Percentiles rank a stretch among this genome's conserved stretches.
phyloP scores from a whole-genome alignment of 148 eudicot genomes.

The Heliamphora exappendiculata region DNA sequence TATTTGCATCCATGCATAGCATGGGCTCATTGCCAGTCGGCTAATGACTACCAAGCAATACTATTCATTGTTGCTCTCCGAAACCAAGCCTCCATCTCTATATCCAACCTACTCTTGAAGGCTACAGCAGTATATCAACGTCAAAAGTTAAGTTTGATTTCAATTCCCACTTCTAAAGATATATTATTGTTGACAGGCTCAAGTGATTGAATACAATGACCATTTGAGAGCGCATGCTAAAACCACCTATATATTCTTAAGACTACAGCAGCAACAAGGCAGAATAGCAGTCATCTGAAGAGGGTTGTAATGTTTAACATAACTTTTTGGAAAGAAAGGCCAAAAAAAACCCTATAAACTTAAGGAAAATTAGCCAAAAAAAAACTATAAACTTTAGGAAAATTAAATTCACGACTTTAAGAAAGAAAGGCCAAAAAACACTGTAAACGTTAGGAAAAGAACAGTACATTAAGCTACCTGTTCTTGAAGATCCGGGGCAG shows the following conservation, averaged over 20 bases:
- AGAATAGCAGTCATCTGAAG: conserved; percentile 7
- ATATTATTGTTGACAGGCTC: no score
- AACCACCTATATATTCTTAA: not conserved
- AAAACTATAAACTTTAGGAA: not conserved
- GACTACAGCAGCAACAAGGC: not conserved
- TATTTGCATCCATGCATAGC: no score
- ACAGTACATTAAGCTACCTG: conserved; percentile 49
- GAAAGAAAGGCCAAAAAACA: conserved; percentile 1
- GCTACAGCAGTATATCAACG: not conserved
- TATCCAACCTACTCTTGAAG: not conserved
- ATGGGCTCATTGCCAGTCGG: no score
- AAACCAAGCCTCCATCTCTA: not conserved
- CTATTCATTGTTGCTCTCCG: not conserved
- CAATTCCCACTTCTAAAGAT: no score
- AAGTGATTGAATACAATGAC: not conserved
- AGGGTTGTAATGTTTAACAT: not conserved
- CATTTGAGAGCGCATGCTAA: not conserved
- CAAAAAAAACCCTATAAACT: not conserved
- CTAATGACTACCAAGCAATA: not conserved
- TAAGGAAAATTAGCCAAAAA: not conserved
- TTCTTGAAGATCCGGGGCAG: conserved; percentile 73
- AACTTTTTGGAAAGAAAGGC: not conserved
- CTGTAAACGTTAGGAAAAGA: not conserved
- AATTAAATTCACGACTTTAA: not conserved
- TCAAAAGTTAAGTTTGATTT: no score